Evolutionary conservation across 306 rosid species (phyloP), one percentile per base, ranked within the genome.

Genomic region (Trifolium subterraneum): DNA sequence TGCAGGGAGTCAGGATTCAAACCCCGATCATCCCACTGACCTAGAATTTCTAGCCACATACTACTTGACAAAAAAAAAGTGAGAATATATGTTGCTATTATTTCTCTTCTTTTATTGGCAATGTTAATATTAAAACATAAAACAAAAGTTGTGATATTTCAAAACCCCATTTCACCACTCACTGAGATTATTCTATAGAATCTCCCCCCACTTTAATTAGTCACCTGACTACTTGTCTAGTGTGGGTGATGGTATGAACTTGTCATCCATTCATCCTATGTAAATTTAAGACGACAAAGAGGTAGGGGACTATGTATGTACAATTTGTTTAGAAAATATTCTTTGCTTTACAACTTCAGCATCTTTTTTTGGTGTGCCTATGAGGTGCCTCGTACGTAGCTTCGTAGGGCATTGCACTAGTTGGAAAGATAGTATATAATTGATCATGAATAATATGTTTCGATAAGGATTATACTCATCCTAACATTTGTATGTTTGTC

Each of bases 281-380:
- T 67, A 76, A 55, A 58, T 45, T 71, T 7, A 8, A 42, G 45
- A 64, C 3, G n/a, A 19, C 27, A 35, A 3, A 16, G 13, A n/a
- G 25, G 48, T 6, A 22, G 35, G 68, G 72, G 12, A 54, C 12
- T 36, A 35, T 35, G 55, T 54, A 12, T 50, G 22, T 7, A 18
- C 67, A 69, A 55, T 64, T 45, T 56, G 38, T 23, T 16, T 67
- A 65, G 18, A 50, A 68, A 41, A 74, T 64, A 78, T 74, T 78
- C 78, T 65, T 71, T 64, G 72, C 83, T 78, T 83, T 74, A 70
- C 80, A 70, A 64, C 83, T 74, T 45, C n/a, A 16, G 74, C 80
- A 36, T 69, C 61, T 50, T 70, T 73, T 63, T 41, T 41, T 45
- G 38, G 64, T 25, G 44, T 68, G 64, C 19, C 35, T 51, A 36